Evolutionary conservation across 129 eudicot species (phyloP).

Genomic region (Oenanthe sinensis): DNA sequence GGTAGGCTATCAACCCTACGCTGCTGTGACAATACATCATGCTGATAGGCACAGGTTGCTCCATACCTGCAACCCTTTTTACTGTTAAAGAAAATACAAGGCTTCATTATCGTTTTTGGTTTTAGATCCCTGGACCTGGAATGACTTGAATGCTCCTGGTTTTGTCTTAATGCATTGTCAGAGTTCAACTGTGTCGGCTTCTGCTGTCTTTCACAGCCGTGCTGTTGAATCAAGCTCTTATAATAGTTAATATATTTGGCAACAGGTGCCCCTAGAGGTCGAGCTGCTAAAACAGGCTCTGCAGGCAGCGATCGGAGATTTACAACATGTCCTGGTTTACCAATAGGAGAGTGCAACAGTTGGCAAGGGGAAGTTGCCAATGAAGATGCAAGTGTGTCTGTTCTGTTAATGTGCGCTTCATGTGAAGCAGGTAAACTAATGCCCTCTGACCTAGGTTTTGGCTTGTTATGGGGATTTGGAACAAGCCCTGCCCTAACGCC

Average conservation of each 20-base stretch:
- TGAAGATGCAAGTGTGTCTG: slow-evolving; percentile 27
- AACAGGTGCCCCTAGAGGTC: slow-evolving; percentile 21
- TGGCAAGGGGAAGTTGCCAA: slow-evolving; percentile 18
- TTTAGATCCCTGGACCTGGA: slow-evolving; percentile 33
- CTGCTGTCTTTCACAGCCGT: slow-evolving; percentile 62
- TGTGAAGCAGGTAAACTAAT: slow-evolving; percentile 27
- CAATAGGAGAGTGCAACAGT: slow-evolving; percentile 34
- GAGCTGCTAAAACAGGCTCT: slow-evolving; percentile 15
- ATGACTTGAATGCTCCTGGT: slow-evolving; percentile 10
- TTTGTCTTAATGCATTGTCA: slow-evolving; percentile 8
- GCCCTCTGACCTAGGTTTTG: slow-evolving; percentile 19
- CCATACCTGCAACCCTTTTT: slow-evolving; percentile 76
- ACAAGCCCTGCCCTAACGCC: slow-evolving; percentile 25
- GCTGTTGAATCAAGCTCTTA: slow-evolving; percentile 89
- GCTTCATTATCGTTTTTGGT: slow-evolving; percentile 41
- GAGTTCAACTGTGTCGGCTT: slow-evolving; percentile 8
- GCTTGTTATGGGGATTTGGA: slow-evolving; percentile 22
- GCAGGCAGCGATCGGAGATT: slow-evolving; percentile 25
- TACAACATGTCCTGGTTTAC: slow-evolving; percentile 25
- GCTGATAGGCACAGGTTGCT: slow-evolving; percentile 61
- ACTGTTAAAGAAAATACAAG: slow-evolving; percentile 69
- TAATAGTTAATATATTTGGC: slow-evolving; percentile 67
- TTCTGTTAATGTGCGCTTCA: slow-evolving; percentile 22
- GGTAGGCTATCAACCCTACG: slow-evolving; percentile 36
- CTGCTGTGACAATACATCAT: slow-evolving; percentile 38